Base-by-base conservation (phyloP, 1,284 basidiomycete species). In the Ustilago curta region DNA sequence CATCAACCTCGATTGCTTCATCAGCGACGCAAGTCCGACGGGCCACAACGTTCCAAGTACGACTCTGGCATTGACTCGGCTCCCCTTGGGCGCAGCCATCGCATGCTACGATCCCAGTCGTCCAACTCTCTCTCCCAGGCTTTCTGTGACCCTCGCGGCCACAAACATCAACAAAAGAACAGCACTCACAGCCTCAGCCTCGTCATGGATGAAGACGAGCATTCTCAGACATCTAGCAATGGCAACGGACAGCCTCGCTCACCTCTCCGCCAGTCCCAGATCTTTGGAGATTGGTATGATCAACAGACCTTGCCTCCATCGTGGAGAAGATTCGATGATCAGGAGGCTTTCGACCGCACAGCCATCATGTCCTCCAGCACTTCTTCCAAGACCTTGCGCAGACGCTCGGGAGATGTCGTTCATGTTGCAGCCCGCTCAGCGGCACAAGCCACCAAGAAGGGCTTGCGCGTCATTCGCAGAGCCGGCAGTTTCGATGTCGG, bases 1-100 rank as follows among this genome's bases (percentile, higher is more conserved):
- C 19, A 53, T 8, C 60, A 54, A 21, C 52, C 55, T 40, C 66
- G 66, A 35, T 62, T 66, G 27, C 27, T 62, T 18, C 67, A 74
- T 50, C 71, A 74, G 57, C 62, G 71, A 40, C 67, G 67, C 66
- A 70, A 70, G 42, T 74, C 71, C 1, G 71, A 74, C 39, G 71
- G 71, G 11, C 71, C 66, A 16, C 55, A 59, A 40, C 62, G 71
- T 5, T 61, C 53, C 42, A 59, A 47, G 25, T 29, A 59, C 31
- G 65, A 68, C n/a, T 16, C 45, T 0, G 21, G 29, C 29, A 23
- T 16, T 25, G 60, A 61, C n/a, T 54, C 42, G 9, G 49, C 23
- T 25, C 23, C 40, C 18, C 54, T 52, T 12, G 55, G 31, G 8
- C 62, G 71, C 35, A 37, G 39, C 12, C 59, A 70, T 31, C 58